Evolutionary conservation across 140 eudicot genomes (phyloP).

Genomic region (Erigeron philadelphicus): DNA sequence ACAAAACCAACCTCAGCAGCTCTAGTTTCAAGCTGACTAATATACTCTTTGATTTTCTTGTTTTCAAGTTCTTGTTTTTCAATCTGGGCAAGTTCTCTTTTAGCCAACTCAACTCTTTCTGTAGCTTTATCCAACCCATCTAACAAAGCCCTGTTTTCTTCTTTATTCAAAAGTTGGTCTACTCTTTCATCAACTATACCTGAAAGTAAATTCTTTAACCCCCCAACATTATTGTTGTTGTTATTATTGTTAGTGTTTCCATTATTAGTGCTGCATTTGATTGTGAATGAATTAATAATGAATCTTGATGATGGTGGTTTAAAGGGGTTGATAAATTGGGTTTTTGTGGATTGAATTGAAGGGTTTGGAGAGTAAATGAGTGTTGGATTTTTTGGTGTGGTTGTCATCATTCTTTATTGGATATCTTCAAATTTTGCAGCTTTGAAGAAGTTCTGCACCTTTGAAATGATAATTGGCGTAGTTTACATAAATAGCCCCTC

Average conservation of each 20-base stretch:
- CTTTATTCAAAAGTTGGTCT: slow-evolving; percentile 32
- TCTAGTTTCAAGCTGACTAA: slow-evolving; percentile 62
- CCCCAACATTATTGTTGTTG: slow-evolving; percentile 23
- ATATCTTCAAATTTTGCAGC: slow-evolving; percentile 9
- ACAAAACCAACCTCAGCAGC: slow-evolving; percentile 64
- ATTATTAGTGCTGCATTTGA: slow-evolving; percentile 27
- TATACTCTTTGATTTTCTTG: slow-evolving; percentile 44
- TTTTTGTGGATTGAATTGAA: slow-evolving; percentile 11
- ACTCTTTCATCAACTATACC: slow-evolving; percentile 72
- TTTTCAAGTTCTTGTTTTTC: slow-evolving; percentile 68
- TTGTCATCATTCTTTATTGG: slow-evolving; percentile 23
- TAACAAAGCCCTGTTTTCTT: slow-evolving; percentile 71
- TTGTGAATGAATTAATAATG: slow-evolving; percentile 17
- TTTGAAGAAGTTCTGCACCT: too few species aligned
- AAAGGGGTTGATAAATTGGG: slow-evolving; percentile 17
- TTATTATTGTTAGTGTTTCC: too few species aligned
- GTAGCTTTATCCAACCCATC: slow-evolving; percentile 81
- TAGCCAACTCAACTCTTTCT: slow-evolving; percentile 71
- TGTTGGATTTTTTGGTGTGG: slow-evolving; percentile 39
- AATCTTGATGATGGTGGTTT: slow-evolving; percentile 21
- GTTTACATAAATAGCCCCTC: too few species aligned
- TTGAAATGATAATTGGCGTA: too few species aligned
- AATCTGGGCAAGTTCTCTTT: slow-evolving; percentile 65
- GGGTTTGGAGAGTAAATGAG: slow-evolving; percentile 32
- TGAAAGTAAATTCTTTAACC: slow-evolving; percentile 51